Base-by-base conservation (phyloP, 2,329 filamentous ascomycete species). In the Hypoxylon sp. region DNA sequence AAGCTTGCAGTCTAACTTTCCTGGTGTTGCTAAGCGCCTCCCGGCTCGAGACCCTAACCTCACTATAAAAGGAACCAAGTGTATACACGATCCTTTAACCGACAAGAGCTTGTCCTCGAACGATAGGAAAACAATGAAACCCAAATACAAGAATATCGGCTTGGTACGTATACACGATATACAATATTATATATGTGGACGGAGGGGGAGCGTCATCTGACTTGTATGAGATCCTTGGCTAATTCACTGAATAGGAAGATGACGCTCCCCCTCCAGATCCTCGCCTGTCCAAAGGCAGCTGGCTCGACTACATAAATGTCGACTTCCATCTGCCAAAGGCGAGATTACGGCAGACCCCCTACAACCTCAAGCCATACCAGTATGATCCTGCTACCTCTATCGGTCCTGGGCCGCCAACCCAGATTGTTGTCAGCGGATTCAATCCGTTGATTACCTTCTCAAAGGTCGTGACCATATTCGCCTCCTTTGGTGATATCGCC, bases 391-490 rank as follows among this genome's bases (percentile, higher is more conserved):
- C 89, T 74, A 94, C 93, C 3, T 97, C 95, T 1, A 89, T 97
- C 74, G 95, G 95, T 0, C 93, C 94, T 25, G 94, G 94, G 0
- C 95, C 95, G 13, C 93, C 96, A 1, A 94, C 92, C 2, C 94
- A 97, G 78, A 90, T 99, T 54, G 91, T 98, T 3, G 94, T 98
- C 20, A 95, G 91, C n/a, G 94, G 94, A n/a, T 98, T 98, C 79
- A 96, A 98, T 80, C 95, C 95, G 6, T 84, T 98, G 71, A 91
- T 92, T 44, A 89, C 93, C 11, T 93, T 97, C 74, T 88, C 89
- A 61, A 92, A 93, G 75, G 87, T 97, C 56, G 89, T 88, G 17
- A 89, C 91, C 50, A 88, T 93, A 60, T 97, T 97, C 78, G 89
- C 91, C 17, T 89, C 88, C 2, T 97, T 92, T 81, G 94, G 94